Evolutionary conservation across 495 filamentous ascomycete genomes (phyloP).

Genomic region (Penicillium herquei): DNA sequence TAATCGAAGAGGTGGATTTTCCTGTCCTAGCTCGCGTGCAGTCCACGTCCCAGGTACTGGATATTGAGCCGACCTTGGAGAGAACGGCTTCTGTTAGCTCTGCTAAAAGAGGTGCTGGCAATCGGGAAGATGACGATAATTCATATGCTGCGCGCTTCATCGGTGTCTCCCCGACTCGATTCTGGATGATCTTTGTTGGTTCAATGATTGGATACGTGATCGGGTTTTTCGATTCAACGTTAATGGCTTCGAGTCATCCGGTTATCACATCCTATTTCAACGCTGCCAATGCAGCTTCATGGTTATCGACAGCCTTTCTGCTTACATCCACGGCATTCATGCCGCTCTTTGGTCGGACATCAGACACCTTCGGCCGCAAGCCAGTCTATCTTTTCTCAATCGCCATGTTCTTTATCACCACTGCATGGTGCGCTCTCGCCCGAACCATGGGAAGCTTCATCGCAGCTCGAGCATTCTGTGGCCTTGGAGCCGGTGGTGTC

Average conservation of each 20-base stretch:
- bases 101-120: constrained; percentile 6
- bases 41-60: constrained; percentile 32
- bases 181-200: constrained; percentile 54
- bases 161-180: constrained; percentile 44
- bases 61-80: constrained; percentile 32
- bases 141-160: constrained; percentile 40
- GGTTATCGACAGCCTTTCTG: constrained; percentile 77
- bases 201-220: constrained; percentile 50
- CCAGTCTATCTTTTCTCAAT: constrained; percentile 64
- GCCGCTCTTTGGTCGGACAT: constrained; percentile 69
- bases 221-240: constrained; percentile 68
- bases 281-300: constrained; percentile 72
- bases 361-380: constrained; percentile 71
- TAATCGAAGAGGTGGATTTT: constrained; percentile 22
- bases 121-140: constrained; percentile 12
- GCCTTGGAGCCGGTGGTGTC: constrained; percentile 71
- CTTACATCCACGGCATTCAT: constrained; percentile 75
- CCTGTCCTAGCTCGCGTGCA: constrained; percentile 26
- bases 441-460: constrained; percentile 72
- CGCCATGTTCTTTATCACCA: constrained; percentile 61
- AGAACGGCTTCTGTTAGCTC: constrained; percentile 18
- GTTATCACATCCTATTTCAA: constrained; percentile 79
- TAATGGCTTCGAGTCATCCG: constrained; percentile 81
- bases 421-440: constrained; percentile 71
- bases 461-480: constrained; percentile 67